Base-by-base conservation (phyloP, 768 basidiomycete genomes). In the Panellus pusillus region DNA sequence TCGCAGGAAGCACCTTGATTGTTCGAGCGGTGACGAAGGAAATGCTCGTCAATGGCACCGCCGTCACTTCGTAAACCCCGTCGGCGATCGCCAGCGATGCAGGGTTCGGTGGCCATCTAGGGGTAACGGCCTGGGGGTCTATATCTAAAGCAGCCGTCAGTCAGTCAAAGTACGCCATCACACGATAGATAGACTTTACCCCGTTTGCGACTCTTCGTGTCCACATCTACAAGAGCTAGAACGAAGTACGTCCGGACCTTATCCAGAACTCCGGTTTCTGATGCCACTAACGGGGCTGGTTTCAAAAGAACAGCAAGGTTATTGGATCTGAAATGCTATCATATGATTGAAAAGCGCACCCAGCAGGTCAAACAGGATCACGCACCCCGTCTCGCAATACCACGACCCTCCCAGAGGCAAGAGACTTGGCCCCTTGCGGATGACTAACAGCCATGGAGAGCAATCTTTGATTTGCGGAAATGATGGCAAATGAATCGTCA, bases 311-410 rank as follows among this genome's bases (percentile, higher is more conserved):
- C 75, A 6, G 81, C 94, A 18, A 84, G 68, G 47, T 85, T 87
- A 57, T 83, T 85, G 15, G 75, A 77, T 51, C 72, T 75, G 68
- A 91, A 94, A 67, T 93, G 90, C 93, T 96, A 28, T 50, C n/a
- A 24, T 28, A n/a, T 20, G 15, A 24, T 46, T 50, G 36, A 61
- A 51, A 39, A 40, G 27, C 6, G 43, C 20, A 28, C 37, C 18
- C 37, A 29, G 3, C 19, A 18, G 19, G 24, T 20, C 9, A 43
- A 54, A 6, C 29, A 13, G 36, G 38, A 44, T 11, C 12, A 67
- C 86, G 63, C 70, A 97, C 96, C 36, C 80, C 79, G 65, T 98
- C 87, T 44, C 86, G 82, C 32, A 99, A 72, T 32, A 98, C 69
- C 2, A 98, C 83, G 17, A 98, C 83, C 49, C 97, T 79, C 3